phyloP scores from a whole-genome alignment of 768 basidiomycete genomes.

The Phaeotremella fagi region DNA sequence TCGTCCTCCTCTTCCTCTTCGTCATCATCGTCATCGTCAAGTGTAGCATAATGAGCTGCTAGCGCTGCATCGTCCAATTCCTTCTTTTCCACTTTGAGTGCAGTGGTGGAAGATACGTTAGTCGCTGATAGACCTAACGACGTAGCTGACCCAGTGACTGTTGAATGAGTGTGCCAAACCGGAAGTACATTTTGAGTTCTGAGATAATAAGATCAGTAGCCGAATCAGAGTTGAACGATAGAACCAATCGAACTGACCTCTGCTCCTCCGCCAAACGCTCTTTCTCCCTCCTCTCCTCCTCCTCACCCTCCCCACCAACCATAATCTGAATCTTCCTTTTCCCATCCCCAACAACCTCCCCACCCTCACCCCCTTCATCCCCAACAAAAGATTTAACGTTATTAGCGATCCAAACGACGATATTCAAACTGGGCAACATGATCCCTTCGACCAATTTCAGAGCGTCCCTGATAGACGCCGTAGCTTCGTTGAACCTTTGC shows the following conservation, averaged over 20 bases:
- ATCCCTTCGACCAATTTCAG: conserved; percentile 84
- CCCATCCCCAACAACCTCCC: conserved; percentile 44
- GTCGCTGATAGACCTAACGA: conserved; percentile 61
- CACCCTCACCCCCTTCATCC: conserved; percentile 65
- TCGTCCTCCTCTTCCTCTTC: conserved; percentile 4
- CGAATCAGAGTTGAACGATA: no score
- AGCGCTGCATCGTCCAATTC: conserved; percentile 10
- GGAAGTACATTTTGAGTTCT: conserved; percentile 83
- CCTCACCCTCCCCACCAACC: conserved; percentile 70
- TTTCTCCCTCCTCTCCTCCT: conserved; percentile 65
- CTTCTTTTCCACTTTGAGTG: conserved; percentile 3
- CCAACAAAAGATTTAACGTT: conserved; percentile 62
- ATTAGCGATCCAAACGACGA: conserved; percentile 72
- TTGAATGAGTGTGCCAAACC: conserved; percentile 92
- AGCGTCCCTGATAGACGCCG: conserved; percentile 78
- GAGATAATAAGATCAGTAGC: neutral
- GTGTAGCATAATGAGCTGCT: conserved; percentile 12
- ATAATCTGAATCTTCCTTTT: conserved; percentile 76
- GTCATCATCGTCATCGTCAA: conserved; percentile 18
- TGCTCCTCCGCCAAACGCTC: conserved; percentile 79
- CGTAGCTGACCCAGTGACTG: conserved; percentile 86
- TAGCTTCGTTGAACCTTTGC: conserved; percentile 89
- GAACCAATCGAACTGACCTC: conserved; percentile 51
- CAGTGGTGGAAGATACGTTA: neutral
- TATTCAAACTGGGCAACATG: conserved; percentile 65